Base-by-base conservation (phyloP, 495 filamentous ascomycete species). In the Penicillium longicatenatum region DNA sequence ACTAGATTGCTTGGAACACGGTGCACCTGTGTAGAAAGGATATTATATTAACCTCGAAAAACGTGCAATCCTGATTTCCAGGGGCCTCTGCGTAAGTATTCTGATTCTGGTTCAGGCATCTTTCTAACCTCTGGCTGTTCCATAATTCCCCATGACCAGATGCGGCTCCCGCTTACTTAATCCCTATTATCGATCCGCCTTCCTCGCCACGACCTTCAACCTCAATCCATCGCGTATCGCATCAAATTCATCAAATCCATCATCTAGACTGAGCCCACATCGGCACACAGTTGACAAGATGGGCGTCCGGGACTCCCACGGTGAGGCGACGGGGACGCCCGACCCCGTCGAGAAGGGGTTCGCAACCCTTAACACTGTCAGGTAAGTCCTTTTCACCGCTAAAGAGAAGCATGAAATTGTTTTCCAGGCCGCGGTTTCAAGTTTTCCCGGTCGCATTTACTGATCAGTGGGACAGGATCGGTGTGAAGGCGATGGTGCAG, bases 301-400 rank as follows among this genome's bases (percentile, higher is more conserved):
- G 80, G 79, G 74, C 59, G 74, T 69, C 59, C 70, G 75, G 68
- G 76, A 79, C 58, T 66, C 74, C 63, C 70, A 73, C 31, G 75
- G 77, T 56, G 82, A 85, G 67, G 72, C 71, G 55, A 72, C 72
- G 41, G 75, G 75, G 63, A 85, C 82, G 35, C 84, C 84, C 31
- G 84, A 84, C 60, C 82, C 83, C 52, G 84, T 89, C 6, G 83
- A 91, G 72, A 93, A 85, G 66, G 87, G 90, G 51, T 85, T 87
- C 62, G 90, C 91, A 58, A 94, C 90, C 39, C 77, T 90, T 54
- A 87, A 87, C 54, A 91, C 89, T 30, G 79, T 95, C 67, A 81
- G 83, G 89, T 90, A 80, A 52, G 81, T 74, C 55, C 33, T 6
- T 14, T 21, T 30, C 22, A 43, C 2, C 17, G 33, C 19, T 22